Conservation (phyloP, 2,329 filamentous ascomycete genomes). For the Epichloe sibirici region DNA sequence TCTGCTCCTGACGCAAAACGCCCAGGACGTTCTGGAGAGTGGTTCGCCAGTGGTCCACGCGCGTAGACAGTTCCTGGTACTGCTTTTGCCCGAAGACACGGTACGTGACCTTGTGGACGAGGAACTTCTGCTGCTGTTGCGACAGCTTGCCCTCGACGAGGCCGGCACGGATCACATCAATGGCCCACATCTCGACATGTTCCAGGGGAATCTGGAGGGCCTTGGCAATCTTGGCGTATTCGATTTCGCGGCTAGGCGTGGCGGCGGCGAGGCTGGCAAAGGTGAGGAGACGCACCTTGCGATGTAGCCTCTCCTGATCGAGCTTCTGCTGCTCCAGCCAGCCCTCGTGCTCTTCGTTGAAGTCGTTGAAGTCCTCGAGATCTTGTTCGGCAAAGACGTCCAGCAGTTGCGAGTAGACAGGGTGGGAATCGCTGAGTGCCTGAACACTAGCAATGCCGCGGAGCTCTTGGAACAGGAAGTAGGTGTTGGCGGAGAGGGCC, state of each 20-base stretch:
- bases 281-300: slow-evolving; percentile 93
- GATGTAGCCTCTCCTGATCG: slow-evolving; percentile 64
- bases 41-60: slow-evolving; percentile 82
- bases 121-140: slow-evolving; percentile 83
- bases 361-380: slow-evolving; percentile 91
- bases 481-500: slow-evolving; percentile 38
- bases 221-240: slow-evolving; percentile 74
- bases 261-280: slow-evolving; percentile 81
- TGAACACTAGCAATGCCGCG: slow-evolving; percentile 74
- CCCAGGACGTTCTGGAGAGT: slow-evolving; percentile 67
- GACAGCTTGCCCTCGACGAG: slow-evolving; percentile 94
- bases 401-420: slow-evolving; percentile 79
- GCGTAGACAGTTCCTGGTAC: slow-evolving; percentile 86
- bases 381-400: slow-evolving; percentile 93
- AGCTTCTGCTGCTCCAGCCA: slow-evolving; percentile 68
- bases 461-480: slow-evolving; percentile 69
- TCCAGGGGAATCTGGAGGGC: slow-evolving; percentile 70
- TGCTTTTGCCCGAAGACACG: slow-evolving; percentile 96
- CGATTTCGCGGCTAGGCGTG: slow-evolving; percentile 72
- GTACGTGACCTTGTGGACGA: slow-evolving; percentile 93
- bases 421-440: slow-evolving; percentile 72
- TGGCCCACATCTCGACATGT: slow-evolving; percentile 97
- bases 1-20: slow-evolving; percentile 70
- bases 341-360: slow-evolving; percentile 79
- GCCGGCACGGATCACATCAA: slow-evolving; percentile 91